Conservation (phyloP, 2,329 filamentous ascomycete species). For the Cytospora mali region DNA sequence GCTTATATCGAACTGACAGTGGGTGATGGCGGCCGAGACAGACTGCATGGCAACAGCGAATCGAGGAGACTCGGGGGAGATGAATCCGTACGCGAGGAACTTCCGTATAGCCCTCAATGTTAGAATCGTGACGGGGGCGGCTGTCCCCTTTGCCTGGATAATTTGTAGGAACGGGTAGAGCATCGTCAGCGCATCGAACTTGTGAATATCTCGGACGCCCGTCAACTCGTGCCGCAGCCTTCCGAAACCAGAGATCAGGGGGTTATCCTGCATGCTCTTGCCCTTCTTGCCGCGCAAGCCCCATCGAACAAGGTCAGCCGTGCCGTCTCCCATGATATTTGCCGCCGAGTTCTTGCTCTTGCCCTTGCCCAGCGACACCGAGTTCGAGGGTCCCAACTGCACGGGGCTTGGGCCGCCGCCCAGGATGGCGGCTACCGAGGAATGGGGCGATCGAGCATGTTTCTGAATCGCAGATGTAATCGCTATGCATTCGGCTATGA, state of each 20-base stretch:
- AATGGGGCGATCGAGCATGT: constrained; percentile 93
- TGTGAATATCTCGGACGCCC: constrained; percentile 83
- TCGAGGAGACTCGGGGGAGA: constrained; percentile 80
- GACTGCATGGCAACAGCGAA: constrained; percentile 92
- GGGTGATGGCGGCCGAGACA: constrained; percentile 90
- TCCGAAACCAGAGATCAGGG: constrained; percentile 92
- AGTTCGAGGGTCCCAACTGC: constrained; percentile 53
- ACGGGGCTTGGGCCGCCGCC: constrained; percentile 70
- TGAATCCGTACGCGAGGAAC: constrained; percentile 93
- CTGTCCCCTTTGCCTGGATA: constrained; percentile 93
- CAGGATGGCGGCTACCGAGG: constrained; percentile 92
- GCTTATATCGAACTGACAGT: constrained; percentile 96
- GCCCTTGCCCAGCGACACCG: constrained; percentile 43
- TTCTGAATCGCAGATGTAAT: constrained; percentile 99
- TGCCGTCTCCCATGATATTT: constrained; percentile 43
- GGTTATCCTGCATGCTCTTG: constrained; percentile 96
- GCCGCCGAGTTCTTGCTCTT: constrained; percentile 46
- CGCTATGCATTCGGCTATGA: constrained; percentile 98
- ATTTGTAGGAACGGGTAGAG: constrained; percentile 95
- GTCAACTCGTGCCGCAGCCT: constrained; percentile 86
- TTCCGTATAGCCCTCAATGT: constrained; percentile 93
- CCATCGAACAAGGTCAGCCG: constrained; percentile 71
- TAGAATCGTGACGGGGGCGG: constrained; percentile 92
- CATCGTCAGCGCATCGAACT: constrained; percentile 86
- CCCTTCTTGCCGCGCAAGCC: constrained; percentile 92